Evolutionary conservation across 1,284 basidiomycete genomes (phyloP), one percentile per base, ranked within the genome.

Genomic region (Cystobasidiaceae sp.): DNA sequence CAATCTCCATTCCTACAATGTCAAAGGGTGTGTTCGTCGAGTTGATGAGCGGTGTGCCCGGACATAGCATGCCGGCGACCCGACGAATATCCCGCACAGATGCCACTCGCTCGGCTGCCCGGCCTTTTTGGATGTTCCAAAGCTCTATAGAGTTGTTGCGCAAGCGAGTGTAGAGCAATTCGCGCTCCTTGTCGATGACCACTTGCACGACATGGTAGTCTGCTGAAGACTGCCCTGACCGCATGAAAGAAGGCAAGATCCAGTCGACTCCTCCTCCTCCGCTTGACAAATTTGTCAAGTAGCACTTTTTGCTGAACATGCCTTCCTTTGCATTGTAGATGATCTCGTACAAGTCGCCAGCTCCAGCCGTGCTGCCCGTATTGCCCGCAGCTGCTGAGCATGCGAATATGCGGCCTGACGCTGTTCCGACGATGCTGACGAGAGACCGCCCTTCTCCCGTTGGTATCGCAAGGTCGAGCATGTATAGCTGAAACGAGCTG

Each of bases 321-420:
- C 89, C 89, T 74, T 93, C 89, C 70, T 84, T 87, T 68, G 89
- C 86, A 73, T 92, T 89, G 77, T 98, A 98, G 73, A 90, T 86
- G 52, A 98, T 79, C 78, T 97, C 96, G 76, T 96, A 97, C 44
- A 97, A 78, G 74, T 87, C 86, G 21, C 91, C 90, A 17, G 83
- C 82, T 11, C 93, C 93, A 60, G 83, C 68, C 66, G 4, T 66
- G 15, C 28, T 41, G 2, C 48, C 48, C 11, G 28, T 21, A 32
- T 37, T 23, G 13, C 33, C 32, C 19, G 43, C n/a, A 5, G 48
- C 37, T 9, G 43, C 34, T 5, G 59, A 68, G 17, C 61, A 83
- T 84, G 93, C 88, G 78, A 98, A 97, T 71, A 97, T 89, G 56
- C 93, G 83, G 25, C 94, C 96, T 34, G 86, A 84, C 21, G 81